Conservation (phyloP, 768 basidiomycete genomes). For the Pisolithus microcarpus region DNA sequence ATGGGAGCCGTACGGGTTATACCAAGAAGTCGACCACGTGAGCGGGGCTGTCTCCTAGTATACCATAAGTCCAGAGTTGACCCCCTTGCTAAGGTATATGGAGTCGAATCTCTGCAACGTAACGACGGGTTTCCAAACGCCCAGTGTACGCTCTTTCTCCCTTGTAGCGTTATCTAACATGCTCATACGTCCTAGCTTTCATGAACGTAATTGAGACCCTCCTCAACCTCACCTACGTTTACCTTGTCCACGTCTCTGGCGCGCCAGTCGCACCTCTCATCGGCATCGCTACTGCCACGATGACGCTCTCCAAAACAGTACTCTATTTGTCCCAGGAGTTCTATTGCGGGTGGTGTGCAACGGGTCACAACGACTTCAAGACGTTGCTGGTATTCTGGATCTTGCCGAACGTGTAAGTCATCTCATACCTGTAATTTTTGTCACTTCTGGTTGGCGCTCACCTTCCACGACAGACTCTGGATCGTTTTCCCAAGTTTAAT, state of each 20-base stretch:
- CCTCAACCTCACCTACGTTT: slow-evolving; percentile 71
- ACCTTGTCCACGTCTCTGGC: slow-evolving; percentile 54
- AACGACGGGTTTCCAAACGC: slow-evolving; percentile 81
- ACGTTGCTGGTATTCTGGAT: slow-evolving; percentile 59
- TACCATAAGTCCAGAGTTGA: neutral
- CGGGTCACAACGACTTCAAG: slow-evolving; percentile 61
- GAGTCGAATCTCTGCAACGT: slow-evolving; percentile 52
- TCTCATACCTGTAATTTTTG: neutral
- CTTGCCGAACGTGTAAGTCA: slow-evolving; percentile 68
- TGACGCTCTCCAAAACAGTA: slow-evolving; percentile 81
- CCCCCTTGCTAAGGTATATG: slow-evolving; percentile 52
- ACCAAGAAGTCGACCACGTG: slow-evolving; percentile 56
- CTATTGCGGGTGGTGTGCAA: slow-evolving; percentile 62
- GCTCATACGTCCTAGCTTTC: slow-evolving; percentile 41
- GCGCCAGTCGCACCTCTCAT: slow-evolving; percentile 66
- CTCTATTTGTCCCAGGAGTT: slow-evolving; percentile 82
- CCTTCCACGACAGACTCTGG: slow-evolving; percentile 57
- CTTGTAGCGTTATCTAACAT: neutral
- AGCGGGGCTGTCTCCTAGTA: slow-evolving; percentile 17
- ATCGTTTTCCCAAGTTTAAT: slow-evolving; percentile 63
- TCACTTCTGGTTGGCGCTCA: neutral
- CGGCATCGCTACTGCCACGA: slow-evolving; percentile 63
- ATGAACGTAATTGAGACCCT: slow-evolving; percentile 74
- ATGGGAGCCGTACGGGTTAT: slow-evolving; percentile 77
- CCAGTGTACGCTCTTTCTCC: slow-evolving; percentile 54